Conservation (phyloP, 2,329 filamentous ascomycete species). For the Fusarium transvaalense region DNA sequence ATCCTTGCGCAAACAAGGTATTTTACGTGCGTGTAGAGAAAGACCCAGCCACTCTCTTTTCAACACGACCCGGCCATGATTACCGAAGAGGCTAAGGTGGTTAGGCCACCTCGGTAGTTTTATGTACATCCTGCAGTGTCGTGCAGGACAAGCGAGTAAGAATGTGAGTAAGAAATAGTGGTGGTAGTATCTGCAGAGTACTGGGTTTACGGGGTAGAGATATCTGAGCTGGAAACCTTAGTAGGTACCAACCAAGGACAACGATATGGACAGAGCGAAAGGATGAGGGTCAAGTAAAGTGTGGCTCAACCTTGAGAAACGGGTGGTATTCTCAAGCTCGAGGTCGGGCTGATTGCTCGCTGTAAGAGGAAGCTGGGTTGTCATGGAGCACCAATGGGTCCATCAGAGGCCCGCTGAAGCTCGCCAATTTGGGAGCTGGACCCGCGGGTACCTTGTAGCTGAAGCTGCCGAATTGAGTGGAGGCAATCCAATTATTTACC, state of each 20-base stretch:
- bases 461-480: constrained; percentile 32
- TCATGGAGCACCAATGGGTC: constrained; percentile 12
- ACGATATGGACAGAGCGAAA: too few species aligned
- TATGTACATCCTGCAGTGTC: constrained; percentile 24
- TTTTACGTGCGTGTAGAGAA: constrained; percentile 6
- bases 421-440: constrained; percentile 34
- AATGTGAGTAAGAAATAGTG: constrained; percentile 2
- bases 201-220: not conserved
- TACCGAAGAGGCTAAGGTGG: constrained; percentile 37
- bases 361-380: constrained; percentile 38
- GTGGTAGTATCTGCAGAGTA: not conserved
- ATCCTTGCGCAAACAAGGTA: constrained; percentile 20
- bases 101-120: constrained; percentile 37
- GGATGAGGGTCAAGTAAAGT: not conserved
- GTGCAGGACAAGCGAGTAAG: constrained; percentile 21
- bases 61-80: constrained; percentile 32
- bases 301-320: constrained; percentile 2
- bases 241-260: too few species aligned
- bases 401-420: constrained; percentile 8
- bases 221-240: not conserved
- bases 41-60: constrained; percentile 41
- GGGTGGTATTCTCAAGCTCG: constrained; percentile 1
- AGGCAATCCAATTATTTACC: constrained; percentile 25
- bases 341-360: constrained; percentile 12
- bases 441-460: constrained; percentile 27